phyloP scores from a whole-genome alignment of 371 early-diverging fungal species.

The Gilbertella persicaria region DNA sequence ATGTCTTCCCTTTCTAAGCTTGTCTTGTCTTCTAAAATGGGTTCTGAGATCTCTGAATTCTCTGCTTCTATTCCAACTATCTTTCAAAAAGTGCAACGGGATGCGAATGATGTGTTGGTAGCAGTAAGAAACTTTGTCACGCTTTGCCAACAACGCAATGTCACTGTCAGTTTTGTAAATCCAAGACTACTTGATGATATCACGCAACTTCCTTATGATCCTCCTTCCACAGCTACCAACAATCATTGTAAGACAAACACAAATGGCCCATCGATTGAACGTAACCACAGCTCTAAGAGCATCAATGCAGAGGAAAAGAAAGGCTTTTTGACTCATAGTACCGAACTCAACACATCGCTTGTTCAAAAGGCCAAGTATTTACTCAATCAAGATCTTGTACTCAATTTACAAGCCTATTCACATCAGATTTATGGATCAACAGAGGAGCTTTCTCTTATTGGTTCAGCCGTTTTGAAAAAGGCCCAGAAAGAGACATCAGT shows the following conservation, averaged over 20 bases:
- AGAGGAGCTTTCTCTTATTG: conserved; percentile 18
- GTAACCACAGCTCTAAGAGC: too few species aligned
- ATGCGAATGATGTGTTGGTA: conserved; percentile 64
- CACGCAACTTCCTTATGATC: conserved; percentile 13
- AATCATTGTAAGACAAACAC: not conserved
- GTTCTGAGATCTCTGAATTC: conserved; percentile 70
- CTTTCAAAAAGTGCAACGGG: conserved; percentile 30
- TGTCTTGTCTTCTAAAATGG: conserved; percentile 81
- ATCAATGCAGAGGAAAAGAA: not conserved
- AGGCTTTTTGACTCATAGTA: not conserved
- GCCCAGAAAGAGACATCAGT: not conserved
- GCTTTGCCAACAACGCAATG: conserved; percentile 68
- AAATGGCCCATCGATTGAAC: too few species aligned
- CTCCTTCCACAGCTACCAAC: not conserved
- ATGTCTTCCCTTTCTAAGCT: conserved; percentile 80
- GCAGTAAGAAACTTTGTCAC: conserved; percentile 77
- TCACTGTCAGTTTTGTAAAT: conserved; percentile 53
- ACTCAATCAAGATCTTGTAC: conserved; percentile 34
- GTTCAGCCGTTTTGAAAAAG: conserved; percentile 2
- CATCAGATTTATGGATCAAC: conserved; percentile 38
- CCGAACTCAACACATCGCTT: conserved; percentile 6
- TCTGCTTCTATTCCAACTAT: conserved; percentile 3
- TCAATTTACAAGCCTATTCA: conserved; percentile 36
- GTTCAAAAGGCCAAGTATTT: conserved; percentile 19
- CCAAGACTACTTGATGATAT: conserved; percentile 28